Evolutionary conservation across 306 rosid species (phyloP), one percentile per base, ranked within the genome.

Genomic region (Cyclanthera cordifolia): DNA sequence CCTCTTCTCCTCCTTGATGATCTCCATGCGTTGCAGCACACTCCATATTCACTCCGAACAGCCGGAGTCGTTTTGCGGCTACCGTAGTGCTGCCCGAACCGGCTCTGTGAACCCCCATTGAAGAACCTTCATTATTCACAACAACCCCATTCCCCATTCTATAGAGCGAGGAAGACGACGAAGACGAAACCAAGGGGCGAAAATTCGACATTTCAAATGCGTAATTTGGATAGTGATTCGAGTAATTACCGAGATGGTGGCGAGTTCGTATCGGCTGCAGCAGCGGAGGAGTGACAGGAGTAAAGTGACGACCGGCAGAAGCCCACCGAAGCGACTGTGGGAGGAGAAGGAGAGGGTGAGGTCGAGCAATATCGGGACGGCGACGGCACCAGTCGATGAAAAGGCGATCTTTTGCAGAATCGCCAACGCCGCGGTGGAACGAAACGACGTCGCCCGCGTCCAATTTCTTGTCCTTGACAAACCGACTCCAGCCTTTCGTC

Each of bases 401-500:
- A 13, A 72, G 53, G 2, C 75, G 75, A 10, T 72, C 57, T 6
- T 59, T 72, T 6, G 34, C 48, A 1, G 52, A 46, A 52, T 72
- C 58, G 16, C 69, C 68, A 3, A 47, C 6, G 2, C 57, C 75
- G 4, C 75, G 75, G 10, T 72, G 41, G 34, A 72, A 72, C 2
- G 75, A 72, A 23, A 72, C 75, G 21, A 72, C 8, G 24, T 72
- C 75, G 2, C 75, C 75, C 1, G 75, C 75, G 8, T 72, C 69
- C 21, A 72, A 68, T 28, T 72, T 72, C 56, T 72, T 72, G 5
- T 72, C 75, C 48, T 72, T 72, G 16, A 72, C 75, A 14, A 72
- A 72, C 19, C 75, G 56, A 21, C 75, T 72, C 75, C 75, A 72
- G 1, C 75, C 75, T 48, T 72, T 72, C 0, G 75, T 72, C 75